A percentile compares a stretch with the other conserved stretches of the same genome.
phyloP scores from a whole-genome alignment of 2,329 filamentous ascomycete genomes.

The Chrysosporium keratinophilum region DNA sequence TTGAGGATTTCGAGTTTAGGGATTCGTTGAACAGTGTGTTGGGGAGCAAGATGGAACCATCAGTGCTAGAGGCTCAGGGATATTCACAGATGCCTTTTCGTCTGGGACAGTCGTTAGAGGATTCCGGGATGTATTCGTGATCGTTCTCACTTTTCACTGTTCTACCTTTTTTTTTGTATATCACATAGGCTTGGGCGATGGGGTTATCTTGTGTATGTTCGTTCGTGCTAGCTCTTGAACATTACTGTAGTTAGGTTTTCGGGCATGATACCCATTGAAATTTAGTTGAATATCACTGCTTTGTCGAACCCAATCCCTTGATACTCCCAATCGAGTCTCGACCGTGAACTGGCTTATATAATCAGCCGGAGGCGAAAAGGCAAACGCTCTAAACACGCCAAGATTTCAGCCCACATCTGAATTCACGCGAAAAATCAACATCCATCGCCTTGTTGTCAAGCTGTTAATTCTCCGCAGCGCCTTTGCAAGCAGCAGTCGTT shows the following conservation, averaged over 20 bases:
- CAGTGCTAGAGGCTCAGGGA: not conserved
- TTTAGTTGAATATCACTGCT: not conserved
- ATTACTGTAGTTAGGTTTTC: not conserved
- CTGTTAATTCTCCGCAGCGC: not conserved
- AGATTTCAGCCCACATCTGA: slow-evolving; percentile 9
- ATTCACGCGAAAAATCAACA: slow-evolving; percentile 6
- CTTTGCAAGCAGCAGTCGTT: not conserved
- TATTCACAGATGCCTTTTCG: not conserved
- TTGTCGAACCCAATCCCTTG: not conserved
- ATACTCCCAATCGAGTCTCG: not conserved
- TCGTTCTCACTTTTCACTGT: not conserved
- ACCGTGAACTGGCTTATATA: not conserved
- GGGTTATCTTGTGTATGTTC: not conserved
- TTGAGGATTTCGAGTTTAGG: slow-evolving; percentile 55
- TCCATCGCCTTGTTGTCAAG: not conserved
- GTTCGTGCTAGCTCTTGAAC: not conserved
- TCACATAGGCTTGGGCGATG: not conserved
- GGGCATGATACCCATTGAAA: not conserved
- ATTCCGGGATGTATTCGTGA: slow-evolving; percentile 16
- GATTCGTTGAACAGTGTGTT: slow-evolving; percentile 68
- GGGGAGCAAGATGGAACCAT: slow-evolving; percentile 40
- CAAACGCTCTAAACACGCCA: slow-evolving; percentile 7
- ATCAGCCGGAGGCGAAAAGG: not conserved
- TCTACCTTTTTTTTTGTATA: not conserved
- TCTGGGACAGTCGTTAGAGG: not conserved